Evolutionary conservation across 202 grass and related monocot species (phyloP).

Genomic region (Panicum virgatum): DNA sequence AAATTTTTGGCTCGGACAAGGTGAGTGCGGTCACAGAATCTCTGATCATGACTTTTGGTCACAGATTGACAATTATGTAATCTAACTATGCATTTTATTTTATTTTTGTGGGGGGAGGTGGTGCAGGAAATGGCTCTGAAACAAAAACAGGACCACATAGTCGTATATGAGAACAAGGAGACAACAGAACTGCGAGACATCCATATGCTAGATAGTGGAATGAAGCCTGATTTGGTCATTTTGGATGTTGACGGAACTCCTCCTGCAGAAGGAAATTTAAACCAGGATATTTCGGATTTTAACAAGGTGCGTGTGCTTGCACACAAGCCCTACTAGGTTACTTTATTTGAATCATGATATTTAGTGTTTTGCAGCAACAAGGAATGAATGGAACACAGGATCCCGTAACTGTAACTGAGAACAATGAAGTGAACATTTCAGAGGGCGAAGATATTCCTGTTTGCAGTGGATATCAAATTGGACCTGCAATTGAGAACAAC

Average conservation of each 20-base stretch:
- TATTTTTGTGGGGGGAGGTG: neutral
- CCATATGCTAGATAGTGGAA: neutral
- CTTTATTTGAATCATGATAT: conserved; percentile 6
- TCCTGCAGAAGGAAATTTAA: conserved; percentile 19
- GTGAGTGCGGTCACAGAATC: conserved; percentile 19
- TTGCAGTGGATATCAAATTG: conserved; percentile 28
- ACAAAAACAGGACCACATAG: conserved; percentile 12
- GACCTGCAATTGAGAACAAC: conserved; percentile 10
- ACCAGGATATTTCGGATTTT: conserved; percentile 32
- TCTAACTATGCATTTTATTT: neutral
- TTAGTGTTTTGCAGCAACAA: conserved; percentile 36
- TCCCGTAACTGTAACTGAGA: conserved; percentile 17
- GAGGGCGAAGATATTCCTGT: conserved; percentile 26
- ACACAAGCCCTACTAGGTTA: conserved; percentile 2
- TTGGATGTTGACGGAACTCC: conserved; percentile 22
- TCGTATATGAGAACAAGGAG: conserved; percentile 4
- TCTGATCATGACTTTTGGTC: neutral
- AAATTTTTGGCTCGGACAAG: conserved; percentile 28
- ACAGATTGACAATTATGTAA: neutral
- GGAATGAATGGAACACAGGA: conserved; percentile 17
- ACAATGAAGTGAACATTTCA: neutral
- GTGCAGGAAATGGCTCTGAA: neutral
- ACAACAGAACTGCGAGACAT: neutral
- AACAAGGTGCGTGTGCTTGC: conserved; percentile 23
- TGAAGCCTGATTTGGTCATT: neutral